Conservation (phyloP, 768 basidiomycete genomes). For the Pisolithus microcarpus region DNA sequence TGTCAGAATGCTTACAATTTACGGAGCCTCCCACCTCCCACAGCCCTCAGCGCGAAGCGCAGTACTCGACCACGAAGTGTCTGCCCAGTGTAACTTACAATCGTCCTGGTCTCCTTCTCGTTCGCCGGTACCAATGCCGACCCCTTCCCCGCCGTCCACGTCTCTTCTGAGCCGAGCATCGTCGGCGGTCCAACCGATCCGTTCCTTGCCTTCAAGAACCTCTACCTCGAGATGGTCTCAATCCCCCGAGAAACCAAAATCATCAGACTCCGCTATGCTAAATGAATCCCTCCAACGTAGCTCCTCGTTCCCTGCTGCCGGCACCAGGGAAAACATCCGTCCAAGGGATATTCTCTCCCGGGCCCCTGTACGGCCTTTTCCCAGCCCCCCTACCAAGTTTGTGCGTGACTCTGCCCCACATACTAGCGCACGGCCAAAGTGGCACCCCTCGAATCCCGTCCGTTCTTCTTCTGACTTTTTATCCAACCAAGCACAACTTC, state of each 20-base stretch:
- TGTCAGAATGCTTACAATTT: constrained; percentile 5
- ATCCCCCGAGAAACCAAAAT: not conserved
- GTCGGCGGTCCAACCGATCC: constrained; percentile 2
- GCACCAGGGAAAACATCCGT: not conserved
- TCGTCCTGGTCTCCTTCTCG: constrained; percentile 10
- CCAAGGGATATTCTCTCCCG: not conserved
- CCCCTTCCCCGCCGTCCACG: not conserved
- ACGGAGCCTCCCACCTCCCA: constrained; percentile 1
- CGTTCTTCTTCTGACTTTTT: not conserved
- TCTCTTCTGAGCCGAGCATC: constrained; percentile 3
- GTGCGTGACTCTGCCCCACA: constrained; percentile 4
- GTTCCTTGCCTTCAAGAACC: not conserved
- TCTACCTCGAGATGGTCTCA: constrained; percentile 1
- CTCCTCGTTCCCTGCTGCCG: not conserved
- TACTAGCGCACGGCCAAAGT: not conserved
- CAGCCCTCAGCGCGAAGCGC: too few relatives aligned
- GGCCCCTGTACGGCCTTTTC: not conserved
- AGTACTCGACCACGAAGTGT: constrained; percentile 4
- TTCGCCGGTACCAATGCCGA: constrained; percentile 12
- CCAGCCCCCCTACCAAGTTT: not conserved
- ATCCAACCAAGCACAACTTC: not conserved
- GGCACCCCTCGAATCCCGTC: not conserved
- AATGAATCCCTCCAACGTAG: not conserved
- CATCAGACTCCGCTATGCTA: not conserved
- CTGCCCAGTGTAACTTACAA: constrained; percentile 7